phyloP scores from a whole-genome alignment of 78 protist species.

The Paulinella micropora region DNA sequence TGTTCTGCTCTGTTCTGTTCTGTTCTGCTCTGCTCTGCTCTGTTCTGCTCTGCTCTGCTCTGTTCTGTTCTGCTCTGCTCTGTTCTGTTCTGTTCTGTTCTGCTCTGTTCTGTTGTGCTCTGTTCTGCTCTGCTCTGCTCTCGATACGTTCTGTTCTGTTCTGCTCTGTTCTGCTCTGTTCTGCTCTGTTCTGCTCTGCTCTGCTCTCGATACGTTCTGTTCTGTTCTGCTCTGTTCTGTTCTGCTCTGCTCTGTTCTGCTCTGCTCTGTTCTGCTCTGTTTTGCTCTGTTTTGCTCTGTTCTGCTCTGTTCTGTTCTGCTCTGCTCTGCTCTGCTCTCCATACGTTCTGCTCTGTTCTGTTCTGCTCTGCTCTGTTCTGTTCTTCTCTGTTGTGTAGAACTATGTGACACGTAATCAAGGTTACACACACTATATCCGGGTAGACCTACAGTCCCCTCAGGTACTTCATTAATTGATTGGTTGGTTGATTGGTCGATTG shows the following conservation, averaged over 20 bases:
- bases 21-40: background rate
- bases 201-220: background rate
- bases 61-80: background rate
- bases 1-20: background rate
- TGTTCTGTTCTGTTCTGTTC: background rate
- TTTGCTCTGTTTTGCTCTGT: background rate
- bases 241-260: background rate
- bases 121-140: background rate
- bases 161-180: background rate
- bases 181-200: background rate
- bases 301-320: background rate
- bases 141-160: background rate
- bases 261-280: background rate
- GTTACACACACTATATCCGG: too few relatives aligned
- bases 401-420: too few relatives aligned
- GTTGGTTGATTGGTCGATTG: too few relatives aligned
- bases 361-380: background rate
- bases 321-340: background rate
- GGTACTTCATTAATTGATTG: too few relatives aligned
- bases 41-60: background rate
- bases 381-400: background rate
- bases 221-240: background rate
- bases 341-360: background rate
- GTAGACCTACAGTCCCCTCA: too few relatives aligned
- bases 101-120: background rate